Conservation (phyloP, 805 yeast genomes). For the Priceomyces fermenticarens region DNA sequence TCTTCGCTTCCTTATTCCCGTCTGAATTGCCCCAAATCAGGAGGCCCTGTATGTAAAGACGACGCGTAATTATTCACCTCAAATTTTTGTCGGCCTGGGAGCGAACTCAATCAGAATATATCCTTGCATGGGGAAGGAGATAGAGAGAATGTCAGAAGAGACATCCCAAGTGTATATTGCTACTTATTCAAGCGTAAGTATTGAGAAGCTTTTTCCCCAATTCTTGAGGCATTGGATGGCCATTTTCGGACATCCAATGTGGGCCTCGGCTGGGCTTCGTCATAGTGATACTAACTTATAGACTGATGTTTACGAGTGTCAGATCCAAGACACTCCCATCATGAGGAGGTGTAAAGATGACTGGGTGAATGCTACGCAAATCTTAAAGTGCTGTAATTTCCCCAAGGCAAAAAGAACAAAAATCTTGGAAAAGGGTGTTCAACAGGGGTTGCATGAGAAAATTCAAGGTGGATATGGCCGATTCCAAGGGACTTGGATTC, state of each 20-base stretch:
- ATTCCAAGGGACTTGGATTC: constrained; percentile 97
- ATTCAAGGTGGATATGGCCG: constrained; percentile 97
- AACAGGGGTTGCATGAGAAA: constrained; percentile 83
- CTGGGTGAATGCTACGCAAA: constrained; percentile 98
- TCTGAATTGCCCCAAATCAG: constrained; percentile 3
- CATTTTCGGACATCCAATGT: not conserved
- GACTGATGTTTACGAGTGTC: constrained; percentile 70
- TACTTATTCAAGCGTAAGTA: constrained; percentile 44
- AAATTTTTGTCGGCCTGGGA: constrained; percentile 4
- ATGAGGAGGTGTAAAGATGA: constrained; percentile 91
- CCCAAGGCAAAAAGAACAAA: constrained; percentile 94
- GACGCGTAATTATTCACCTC: constrained; percentile 5
- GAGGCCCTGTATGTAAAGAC: constrained; percentile 3
- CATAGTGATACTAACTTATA: constrained; percentile 12
- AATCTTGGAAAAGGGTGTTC: constrained; percentile 90
- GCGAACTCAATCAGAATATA: constrained; percentile 1
- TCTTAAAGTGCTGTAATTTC: constrained; percentile 86
- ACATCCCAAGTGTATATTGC: constrained; percentile 43
- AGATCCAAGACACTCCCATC: constrained; percentile 64
- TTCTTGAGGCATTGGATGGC: too few relatives aligned
- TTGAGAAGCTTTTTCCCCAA: too few relatives aligned
- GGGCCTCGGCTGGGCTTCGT: constrained; percentile 3
- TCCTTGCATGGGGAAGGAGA: constrained; percentile 2
- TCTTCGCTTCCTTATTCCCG: not conserved
- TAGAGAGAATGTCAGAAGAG: constrained; percentile 22